A percentile compares a stretch with the other conserved stretches of the same genome.
Evolutionary conservation across 148 eudicot species (phyloP).

Genomic region (Rhododendron simsii): DNA sequence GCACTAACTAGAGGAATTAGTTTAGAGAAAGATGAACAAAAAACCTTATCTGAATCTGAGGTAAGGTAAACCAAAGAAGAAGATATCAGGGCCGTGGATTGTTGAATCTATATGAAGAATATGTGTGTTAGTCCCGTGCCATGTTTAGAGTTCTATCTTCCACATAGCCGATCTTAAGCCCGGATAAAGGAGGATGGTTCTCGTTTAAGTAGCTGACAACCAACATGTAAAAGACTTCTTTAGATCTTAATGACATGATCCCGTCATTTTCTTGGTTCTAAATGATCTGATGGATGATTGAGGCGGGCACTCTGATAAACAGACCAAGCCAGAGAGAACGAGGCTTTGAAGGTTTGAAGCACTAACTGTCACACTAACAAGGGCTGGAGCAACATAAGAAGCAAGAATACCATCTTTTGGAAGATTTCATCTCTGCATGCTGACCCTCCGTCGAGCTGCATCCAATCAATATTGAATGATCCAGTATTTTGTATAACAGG

Average conservation of each 20-base stretch:
- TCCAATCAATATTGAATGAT: too few species aligned
- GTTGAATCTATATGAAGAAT: not conserved
- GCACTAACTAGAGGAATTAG: not conserved
- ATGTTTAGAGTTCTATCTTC: not conserved
- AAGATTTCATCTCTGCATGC: not conserved
- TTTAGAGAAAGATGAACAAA: not conserved
- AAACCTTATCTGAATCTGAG: not conserved
- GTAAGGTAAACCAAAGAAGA: not conserved
- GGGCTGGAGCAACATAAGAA: slow-evolving; percentile 3
- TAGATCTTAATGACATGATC: not conserved
- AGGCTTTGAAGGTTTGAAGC: slow-evolving; percentile 5
- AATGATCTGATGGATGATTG: not conserved
- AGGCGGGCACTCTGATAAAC: not conserved
- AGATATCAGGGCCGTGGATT: not conserved
- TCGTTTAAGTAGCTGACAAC: not conserved
- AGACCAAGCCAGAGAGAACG: not conserved
- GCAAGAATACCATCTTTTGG: slow-evolving; percentile 5
- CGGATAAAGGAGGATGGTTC: not conserved
- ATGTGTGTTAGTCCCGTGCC: not conserved
- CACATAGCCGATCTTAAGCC: not conserved
- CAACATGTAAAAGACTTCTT: not conserved
- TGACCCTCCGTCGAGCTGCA: not conserved
- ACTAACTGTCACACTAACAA: not conserved
- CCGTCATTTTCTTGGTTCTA: not conserved
- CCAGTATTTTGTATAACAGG: not conserved